phyloP scores from a whole-genome alignment of 2,329 filamentous ascomycete genomes.

The Ophiocordyceps unilateralis region DNA sequence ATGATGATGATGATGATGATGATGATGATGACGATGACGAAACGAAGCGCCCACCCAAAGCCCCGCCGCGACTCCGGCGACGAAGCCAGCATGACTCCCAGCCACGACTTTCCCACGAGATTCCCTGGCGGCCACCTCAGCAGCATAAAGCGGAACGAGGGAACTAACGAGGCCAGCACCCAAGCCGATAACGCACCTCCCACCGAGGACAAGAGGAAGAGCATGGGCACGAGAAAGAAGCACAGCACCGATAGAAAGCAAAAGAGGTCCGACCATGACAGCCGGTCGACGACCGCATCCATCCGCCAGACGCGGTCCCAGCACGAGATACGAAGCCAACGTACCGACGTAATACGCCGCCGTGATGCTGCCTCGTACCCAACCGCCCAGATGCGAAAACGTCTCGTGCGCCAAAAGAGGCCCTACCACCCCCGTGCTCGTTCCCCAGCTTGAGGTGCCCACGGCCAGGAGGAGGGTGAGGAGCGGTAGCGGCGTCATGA shows the following conservation, averaged over 20 bases:
- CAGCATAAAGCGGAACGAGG: background rate
- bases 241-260: background rate
- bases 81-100: background rate
- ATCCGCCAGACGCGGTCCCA: background rate
- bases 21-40: background rate
- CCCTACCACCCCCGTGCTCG: no score
- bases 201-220: no score
- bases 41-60: background rate
- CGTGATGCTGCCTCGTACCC: background rate
- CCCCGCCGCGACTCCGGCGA: background rate
- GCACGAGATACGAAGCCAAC: background rate
- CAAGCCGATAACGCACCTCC: background rate
- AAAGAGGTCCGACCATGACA: background rate
- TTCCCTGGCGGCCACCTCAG: background rate
- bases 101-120: background rate
- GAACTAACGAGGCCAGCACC: background rate
- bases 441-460: no score
- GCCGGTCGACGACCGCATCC: background rate
- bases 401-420: no score
- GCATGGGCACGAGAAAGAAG: background rate
- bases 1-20: no score
- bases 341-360: background rate
- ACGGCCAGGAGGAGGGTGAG: no score
- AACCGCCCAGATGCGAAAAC: no score
- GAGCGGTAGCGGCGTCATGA: no score